Conservation (phyloP, 163 green algal species). For the Scenedesmus sp. region DNA sequence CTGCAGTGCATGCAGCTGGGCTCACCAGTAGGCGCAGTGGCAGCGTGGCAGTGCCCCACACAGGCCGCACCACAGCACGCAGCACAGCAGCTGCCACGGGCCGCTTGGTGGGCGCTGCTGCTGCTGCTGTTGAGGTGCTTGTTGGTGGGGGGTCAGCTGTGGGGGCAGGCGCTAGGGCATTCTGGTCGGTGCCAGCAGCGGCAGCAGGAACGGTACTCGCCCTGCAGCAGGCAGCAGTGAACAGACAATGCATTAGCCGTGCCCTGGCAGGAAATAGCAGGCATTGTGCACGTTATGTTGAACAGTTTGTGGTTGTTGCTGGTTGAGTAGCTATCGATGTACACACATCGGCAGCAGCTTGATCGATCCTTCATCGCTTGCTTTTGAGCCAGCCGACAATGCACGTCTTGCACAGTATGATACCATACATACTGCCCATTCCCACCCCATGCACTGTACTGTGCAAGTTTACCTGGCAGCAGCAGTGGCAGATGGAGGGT, state of each 20-base stretch:
- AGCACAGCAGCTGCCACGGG: background rate
- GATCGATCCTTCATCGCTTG: background rate
- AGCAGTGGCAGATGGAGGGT: background rate
- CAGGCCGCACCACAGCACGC: background rate
- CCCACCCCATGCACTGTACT: too few species aligned
- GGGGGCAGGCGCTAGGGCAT: background rate
- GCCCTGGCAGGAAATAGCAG: background rate
- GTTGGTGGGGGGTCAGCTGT: background rate
- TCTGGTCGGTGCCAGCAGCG: background rate
- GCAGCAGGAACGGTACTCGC: background rate
- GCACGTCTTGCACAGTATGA: too few species aligned
- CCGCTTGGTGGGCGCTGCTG: background rate
- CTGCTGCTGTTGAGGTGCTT: background rate
- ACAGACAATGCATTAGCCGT: background rate
- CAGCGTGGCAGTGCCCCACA: background rate
- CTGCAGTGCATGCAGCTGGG: background rate
- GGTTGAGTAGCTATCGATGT: too few species aligned
- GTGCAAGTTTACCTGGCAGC: background rate
- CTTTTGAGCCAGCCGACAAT: too few species aligned
- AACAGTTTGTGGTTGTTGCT: too few species aligned
- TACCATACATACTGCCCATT: too few species aligned
- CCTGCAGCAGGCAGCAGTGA: background rate
- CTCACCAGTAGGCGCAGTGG: constrained; percentile 39
- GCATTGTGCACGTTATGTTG: too few species aligned
- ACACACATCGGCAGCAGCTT: background rate